Percentiles rank a stretch among this genome's conserved stretches.
Evolutionary conservation across 805 yeast genomes (phyloP).

Genomic region (Teunomyces lycoperdinae): DNA sequence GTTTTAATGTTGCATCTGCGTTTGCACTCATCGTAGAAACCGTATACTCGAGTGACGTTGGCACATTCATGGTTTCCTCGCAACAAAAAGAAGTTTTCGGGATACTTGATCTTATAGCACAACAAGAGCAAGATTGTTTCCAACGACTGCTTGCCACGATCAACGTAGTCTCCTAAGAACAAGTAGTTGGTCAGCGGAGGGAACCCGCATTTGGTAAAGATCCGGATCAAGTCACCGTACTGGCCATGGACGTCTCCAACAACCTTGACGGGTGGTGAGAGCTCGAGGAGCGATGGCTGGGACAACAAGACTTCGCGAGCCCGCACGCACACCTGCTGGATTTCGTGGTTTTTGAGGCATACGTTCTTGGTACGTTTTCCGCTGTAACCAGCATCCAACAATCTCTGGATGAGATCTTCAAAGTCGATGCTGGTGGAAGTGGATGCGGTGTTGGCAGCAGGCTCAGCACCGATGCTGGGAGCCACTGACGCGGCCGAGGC

Average conservation of each 20-base stretch:
- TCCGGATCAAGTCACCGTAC: slow-evolving; percentile 83
- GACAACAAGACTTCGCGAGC: slow-evolving; percentile 87
- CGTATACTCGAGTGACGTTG: slow-evolving; percentile 92
- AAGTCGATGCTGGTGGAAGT: slow-evolving; percentile 42
- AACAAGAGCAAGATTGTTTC: slow-evolving; percentile 86
- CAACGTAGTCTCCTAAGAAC: slow-evolving; percentile 95
- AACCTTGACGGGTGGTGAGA: slow-evolving; percentile 81
- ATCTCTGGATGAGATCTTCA: slow-evolving; percentile 86
- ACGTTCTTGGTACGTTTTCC: slow-evolving; percentile 90
- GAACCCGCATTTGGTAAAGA: slow-evolving; percentile 94
- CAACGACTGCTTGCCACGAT: slow-evolving; percentile 92
- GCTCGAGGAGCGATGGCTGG: slow-evolving; percentile 87
- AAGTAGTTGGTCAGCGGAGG: slow-evolving; percentile 93
- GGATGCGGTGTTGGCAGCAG: neutral
- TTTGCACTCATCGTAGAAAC: slow-evolving; percentile 97
- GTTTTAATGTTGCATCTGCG: slow-evolving; percentile 87
- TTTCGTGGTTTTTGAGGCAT: slow-evolving; percentile 87
- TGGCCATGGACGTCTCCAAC: slow-evolving; percentile 98
- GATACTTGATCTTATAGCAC: slow-evolving; percentile 94
- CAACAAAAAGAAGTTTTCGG: slow-evolving; percentile 89
- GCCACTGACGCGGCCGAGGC: neutral
- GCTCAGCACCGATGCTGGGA: neutral
- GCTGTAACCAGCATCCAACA: slow-evolving; percentile 92
- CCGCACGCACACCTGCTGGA: slow-evolving; percentile 77
- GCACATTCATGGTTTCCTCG: slow-evolving; percentile 99